Conservation (phyloP, 495 filamentous ascomycete species). For the Aeminium ludgeri region DNA sequence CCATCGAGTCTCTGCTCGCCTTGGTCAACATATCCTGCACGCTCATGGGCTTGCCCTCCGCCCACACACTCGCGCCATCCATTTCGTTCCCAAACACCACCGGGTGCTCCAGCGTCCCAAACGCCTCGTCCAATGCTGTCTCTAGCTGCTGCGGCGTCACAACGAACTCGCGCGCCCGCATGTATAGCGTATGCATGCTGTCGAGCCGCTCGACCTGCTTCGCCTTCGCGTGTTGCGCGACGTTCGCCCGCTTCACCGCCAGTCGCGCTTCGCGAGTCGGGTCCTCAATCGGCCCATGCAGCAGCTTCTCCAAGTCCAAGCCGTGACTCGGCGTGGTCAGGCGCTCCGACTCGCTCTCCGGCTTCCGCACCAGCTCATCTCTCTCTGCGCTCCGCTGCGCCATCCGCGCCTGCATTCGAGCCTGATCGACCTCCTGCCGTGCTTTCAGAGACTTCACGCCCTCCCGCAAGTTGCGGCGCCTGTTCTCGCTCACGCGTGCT, state of each 20-base stretch:
- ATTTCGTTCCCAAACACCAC: slow-evolving; percentile 13
- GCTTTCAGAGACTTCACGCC: slow-evolving; percentile 40
- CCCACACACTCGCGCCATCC: slow-evolving; percentile 37
- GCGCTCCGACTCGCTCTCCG: slow-evolving; percentile 42
- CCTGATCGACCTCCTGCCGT: slow-evolving; percentile 36
- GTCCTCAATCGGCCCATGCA: slow-evolving; percentile 26
- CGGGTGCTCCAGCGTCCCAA: slow-evolving; percentile 36
- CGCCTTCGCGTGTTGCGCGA: slow-evolving; percentile 24
- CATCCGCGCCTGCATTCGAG: slow-evolving; percentile 23
- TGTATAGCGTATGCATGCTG: slow-evolving; percentile 43
- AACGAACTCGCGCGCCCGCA: slow-evolving; percentile 48
- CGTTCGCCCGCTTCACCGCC: slow-evolving; percentile 27
- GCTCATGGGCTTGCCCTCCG: slow-evolving; percentile 35
- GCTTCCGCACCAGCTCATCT: slow-evolving; percentile 30
- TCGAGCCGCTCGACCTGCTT: slow-evolving; percentile 30
- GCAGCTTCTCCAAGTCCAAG: slow-evolving; percentile 16
- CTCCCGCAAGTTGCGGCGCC: slow-evolving; percentile 47
- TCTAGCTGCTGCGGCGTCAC: slow-evolving; percentile 44
- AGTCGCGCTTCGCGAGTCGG: slow-evolving; percentile 33
- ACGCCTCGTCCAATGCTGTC: slow-evolving; percentile 42
- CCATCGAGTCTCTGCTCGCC: slow-evolving; percentile 16
- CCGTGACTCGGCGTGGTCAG: slow-evolving; percentile 30
- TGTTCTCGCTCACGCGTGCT: slow-evolving; percentile 37
- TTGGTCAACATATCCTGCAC: slow-evolving; percentile 31
- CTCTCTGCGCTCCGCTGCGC: slow-evolving; percentile 27